A percentile compares a stretch with the other conserved stretches of the same genome.
These are phyloP conservation scores for Microbotryum scabiosae DNA, from an alignment of 1,284 basidiomycete genomes.

Conservation along the genomic window DNA sequence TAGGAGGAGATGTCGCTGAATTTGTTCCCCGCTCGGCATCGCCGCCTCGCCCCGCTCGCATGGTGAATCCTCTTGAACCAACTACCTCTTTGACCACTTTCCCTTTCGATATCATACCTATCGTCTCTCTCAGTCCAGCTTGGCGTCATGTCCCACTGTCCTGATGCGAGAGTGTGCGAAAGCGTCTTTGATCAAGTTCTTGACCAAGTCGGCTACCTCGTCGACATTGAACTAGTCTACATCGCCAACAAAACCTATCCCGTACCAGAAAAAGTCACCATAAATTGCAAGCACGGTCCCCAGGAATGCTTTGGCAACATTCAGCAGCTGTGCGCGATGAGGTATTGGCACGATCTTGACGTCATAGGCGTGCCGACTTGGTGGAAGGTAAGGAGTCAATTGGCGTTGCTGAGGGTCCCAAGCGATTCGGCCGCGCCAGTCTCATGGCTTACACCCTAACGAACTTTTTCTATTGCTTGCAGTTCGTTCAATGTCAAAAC, in stretches of 20 bases:
- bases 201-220: slow-evolving; percentile 12
- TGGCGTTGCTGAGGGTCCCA: no score
- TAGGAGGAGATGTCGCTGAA: no score
- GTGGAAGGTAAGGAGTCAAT: slow-evolving; percentile 20
- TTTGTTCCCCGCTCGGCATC: no score
- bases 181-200: slow-evolving; percentile 5
- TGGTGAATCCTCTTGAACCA: no score
- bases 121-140: neutral
- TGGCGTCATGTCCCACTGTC: slow-evolving; percentile 26
- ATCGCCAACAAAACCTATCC: slow-evolving; percentile 15
- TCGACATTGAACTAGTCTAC: slow-evolving; percentile 22
- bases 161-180: slow-evolving; percentile 18
- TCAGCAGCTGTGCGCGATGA: slow-evolving; percentile 33
- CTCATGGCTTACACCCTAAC: no score
- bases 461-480: neutral
- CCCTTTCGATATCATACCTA: no score
- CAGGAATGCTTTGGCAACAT: slow-evolving; percentile 32
- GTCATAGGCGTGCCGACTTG: slow-evolving; percentile 10
- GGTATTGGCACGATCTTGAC: slow-evolving; percentile 8
- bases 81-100: no score
- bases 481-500: slow-evolving; percentile 30
- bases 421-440: no score
- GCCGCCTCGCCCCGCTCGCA: no score
- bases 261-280: neutral
- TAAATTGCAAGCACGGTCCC: slow-evolving; percentile 32